phyloP scores from a whole-genome alignment of 1,284 basidiomycete species.

The Lentinula novae-zelandiae region DNA sequence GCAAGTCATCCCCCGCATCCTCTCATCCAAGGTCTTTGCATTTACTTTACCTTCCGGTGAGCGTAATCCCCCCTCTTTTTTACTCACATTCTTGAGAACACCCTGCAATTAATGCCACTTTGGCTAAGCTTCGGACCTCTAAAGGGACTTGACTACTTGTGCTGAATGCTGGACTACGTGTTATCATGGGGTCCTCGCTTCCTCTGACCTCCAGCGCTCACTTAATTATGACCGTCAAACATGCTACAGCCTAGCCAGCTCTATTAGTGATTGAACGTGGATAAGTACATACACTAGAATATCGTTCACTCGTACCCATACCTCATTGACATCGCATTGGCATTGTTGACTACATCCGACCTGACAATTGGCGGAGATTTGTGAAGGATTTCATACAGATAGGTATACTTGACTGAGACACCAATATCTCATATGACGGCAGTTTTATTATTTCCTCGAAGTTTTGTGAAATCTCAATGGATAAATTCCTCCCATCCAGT shows the following conservation, averaged over 20 bases:
- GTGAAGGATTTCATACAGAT: background rate
- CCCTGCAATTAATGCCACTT: background rate
- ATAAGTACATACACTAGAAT: background rate
- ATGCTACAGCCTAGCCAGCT: background rate
- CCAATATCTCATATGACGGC: background rate
- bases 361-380: too few relatives aligned
- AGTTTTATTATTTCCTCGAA: background rate
- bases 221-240: background rate
- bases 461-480: background rate
- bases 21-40: background rate
- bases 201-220: background rate
- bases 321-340: background rate
- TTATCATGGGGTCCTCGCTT: background rate
- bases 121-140: background rate
- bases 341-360: too few relatives aligned
- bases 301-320: background rate
- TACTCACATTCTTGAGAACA: slow-evolving; percentile 4
- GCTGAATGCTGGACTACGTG: background rate
- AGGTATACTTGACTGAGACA: background rate
- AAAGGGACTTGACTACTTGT: background rate
- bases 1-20: background rate
- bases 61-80: background rate
- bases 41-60: background rate
- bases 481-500: background rate
- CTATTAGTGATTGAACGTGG: background rate